These are phyloP conservation scores for Aleurites moluccanus DNA, from an alignment of 441 rosid genomes.

Conservation along the genomic window DNA sequence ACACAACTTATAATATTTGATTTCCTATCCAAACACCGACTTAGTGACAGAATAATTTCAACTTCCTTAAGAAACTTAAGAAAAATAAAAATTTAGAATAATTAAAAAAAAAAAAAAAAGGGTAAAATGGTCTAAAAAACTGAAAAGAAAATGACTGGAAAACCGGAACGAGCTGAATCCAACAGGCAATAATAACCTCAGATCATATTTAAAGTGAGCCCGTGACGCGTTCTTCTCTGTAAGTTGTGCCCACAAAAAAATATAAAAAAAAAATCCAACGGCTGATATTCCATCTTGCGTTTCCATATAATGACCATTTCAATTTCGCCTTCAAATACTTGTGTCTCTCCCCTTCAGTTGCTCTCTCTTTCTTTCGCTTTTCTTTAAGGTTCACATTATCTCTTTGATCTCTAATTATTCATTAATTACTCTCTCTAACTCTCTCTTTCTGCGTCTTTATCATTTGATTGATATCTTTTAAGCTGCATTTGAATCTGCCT, in stretches of 20 bases:
- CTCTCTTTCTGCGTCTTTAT: neutral
- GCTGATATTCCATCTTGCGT: conserved; percentile 24
- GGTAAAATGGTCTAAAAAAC: conserved; percentile 1
- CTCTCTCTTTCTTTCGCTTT: conserved; percentile 9
- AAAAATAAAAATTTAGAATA: neutral
- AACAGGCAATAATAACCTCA: conserved; percentile 1
- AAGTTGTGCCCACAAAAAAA: conserved; percentile 18
- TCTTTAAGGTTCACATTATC: conserved; percentile 10
- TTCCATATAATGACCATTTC: conserved; percentile 13
- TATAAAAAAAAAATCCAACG: conserved; percentile 27
- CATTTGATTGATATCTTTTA: neutral
- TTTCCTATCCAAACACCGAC: no score
- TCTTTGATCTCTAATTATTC: neutral
- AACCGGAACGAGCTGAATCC: conserved; percentile 21
- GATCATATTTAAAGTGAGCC: neutral
- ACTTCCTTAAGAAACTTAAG: neutral
- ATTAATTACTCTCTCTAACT: neutral
- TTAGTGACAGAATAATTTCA: neutral
- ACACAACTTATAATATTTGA: no score
- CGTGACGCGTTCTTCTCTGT: conserved; percentile 28
- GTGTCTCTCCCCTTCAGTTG: neutral
- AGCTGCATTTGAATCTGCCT: neutral
- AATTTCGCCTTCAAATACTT: neutral
- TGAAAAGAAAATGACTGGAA: conserved; percentile 12
- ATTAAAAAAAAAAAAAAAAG: neutral